Evolutionary conservation across 371 early-diverging fungal genomes (phyloP), one percentile per base, ranked within the genome.

Genomic region (Parasitella parasitica): DNA sequence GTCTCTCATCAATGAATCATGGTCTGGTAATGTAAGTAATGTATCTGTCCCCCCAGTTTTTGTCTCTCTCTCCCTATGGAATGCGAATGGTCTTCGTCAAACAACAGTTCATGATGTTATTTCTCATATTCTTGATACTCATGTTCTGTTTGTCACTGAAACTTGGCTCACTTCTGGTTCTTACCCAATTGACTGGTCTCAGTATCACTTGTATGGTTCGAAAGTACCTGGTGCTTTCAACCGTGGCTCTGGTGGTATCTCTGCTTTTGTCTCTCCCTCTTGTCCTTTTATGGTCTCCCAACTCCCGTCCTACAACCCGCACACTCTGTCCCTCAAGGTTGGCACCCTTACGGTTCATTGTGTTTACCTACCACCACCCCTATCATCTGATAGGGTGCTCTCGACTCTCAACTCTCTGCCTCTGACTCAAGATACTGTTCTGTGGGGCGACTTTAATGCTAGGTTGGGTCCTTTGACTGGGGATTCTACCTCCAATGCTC

Each of bases 231-330:
- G 34, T 36, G n/a, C 35, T 18, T 8, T 26, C 6, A 20, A 15
- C 15, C 32, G 43, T 20, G 61, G 61, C 27, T 5, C 15, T 18
- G 38, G 38, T 46, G 60, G 60, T 38, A 36, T 59, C 5, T n/a
- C 16, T 38, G 26, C 26, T 13, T 30, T 63, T 27, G 50, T 63
- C 27, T 37, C 32, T 50, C 63, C 51, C n/a, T 35, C 34, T n/a
- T 63, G 56, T 46, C 48, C 48, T 18, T 56, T 36, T 16, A 37
- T 22, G 20, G 41, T 48, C 12, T 8, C 20, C 38, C 56, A 46
- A 13, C 55, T 56, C 24, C 36, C 51, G 3, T 48, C 56, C 8
- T 48, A n/a, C 38, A 28, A 43, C 46, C 30, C 18, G 15, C 38
- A 54, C 32, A 38, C 52, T 13, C 46, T 61, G 6, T 61, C 54